phyloP scores from a whole-genome alignment of 441 rosid species.

The Gossypium aridum region DNA sequence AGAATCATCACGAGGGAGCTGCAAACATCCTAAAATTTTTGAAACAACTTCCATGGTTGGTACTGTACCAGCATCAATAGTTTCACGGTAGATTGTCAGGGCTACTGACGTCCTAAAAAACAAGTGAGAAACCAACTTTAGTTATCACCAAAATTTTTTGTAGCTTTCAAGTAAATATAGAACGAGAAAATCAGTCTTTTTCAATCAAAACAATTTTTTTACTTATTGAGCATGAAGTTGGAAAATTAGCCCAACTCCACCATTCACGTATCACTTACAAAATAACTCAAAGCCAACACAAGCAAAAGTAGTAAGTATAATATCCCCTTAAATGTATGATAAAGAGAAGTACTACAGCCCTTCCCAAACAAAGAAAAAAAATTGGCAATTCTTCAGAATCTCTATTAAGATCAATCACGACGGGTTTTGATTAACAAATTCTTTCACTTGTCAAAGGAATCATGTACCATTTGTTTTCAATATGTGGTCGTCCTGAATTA shows the following conservation, averaged over 20 bases:
- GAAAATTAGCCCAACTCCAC: not conserved
- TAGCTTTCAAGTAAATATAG: not conserved
- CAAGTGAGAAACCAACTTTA: constrained; percentile 11
- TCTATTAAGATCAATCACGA: constrained; percentile 2
- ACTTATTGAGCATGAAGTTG: not conserved
- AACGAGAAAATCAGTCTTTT: not conserved
- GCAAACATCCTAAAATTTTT: constrained; percentile 79
- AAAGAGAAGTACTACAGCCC: not conserved
- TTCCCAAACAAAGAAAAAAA: not conserved
- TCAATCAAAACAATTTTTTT: not conserved
- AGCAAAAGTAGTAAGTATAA: not conserved
- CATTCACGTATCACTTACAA: not conserved
- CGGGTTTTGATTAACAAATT: not conserved
- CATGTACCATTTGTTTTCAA: constrained; percentile 72
- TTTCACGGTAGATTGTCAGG: constrained; percentile 62
- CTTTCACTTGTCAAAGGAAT: not conserved
- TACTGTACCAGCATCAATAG: constrained; percentile 45
- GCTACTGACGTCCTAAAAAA: constrained; percentile 65
- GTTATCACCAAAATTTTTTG: not conserved
- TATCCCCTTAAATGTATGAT: not conserved
- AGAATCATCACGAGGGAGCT: constrained; percentile 60
- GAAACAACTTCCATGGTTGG: constrained; percentile 77
- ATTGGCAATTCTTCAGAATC: not conserved
- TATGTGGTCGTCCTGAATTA: constrained; percentile 52
- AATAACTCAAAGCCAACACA: not conserved